Evolutionary conservation across 129 eudicot genomes (phyloP), one percentile per base, ranked within the genome.

Genomic region (Calendula officinalis): DNA sequence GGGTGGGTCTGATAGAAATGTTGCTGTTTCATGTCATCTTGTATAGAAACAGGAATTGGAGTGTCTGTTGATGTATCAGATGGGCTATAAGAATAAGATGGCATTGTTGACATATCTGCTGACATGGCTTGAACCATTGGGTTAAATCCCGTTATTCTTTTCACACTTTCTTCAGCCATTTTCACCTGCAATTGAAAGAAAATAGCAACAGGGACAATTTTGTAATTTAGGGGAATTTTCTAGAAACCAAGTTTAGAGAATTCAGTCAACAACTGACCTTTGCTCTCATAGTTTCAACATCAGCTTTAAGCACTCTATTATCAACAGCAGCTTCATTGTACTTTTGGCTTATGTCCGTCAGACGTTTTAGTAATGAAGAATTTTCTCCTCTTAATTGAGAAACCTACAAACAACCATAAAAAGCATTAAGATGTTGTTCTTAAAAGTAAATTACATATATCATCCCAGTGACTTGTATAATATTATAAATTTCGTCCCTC

Each of bases 281-380:
- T 15, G 99, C 99, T 73, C 99, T 86, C 79, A 94, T 71, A 5
- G 99, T 94, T 74, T 94, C 99, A 56, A 86, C 90, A 78, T 94
- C 95, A 72, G 97, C 99, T 84, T 89, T 89, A 55, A 94, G 79
- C 62, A 94, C 97, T 73, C 99, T 86, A 48, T 94, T 94, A 87
- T 94, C 99, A 68, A 94, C 99, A 55, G 99, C 97, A 53, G 97
- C 95, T 70, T 94, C 99, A 80, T 86, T 94, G 80, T 89, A 89
- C 77, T 89, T 94, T 7, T 94, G 97, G 84, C 87, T 86, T 74
- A 89, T 79, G 75, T 86, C 99, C 7, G 95, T 75, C 36, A 89
- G 84, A 22, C 97, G 95, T 64, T 94, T 82, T 56, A 84, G 57
- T 60, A 94, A 54, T 37, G 95, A 77, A 59, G 99, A 94, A 70